A percentile compares a stretch with the other conserved stretches of the same genome.
Conservation (phyloP, 140 eudicot genomes). For the Ambrosia hybrid region DNA sequence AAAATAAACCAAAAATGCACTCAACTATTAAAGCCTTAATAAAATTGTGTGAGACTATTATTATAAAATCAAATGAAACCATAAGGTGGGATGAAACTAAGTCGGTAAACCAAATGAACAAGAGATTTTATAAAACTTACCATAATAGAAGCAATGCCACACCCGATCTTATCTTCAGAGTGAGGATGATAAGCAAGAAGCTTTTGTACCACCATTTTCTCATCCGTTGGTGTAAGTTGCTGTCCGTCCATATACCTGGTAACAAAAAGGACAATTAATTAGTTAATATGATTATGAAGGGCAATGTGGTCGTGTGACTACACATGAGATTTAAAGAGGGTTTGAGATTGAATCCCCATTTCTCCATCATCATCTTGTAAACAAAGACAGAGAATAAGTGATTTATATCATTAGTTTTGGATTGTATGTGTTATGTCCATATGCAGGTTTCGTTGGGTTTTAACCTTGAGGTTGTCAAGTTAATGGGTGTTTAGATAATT, state of each 20-base stretch:
- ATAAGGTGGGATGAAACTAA: not conserved
- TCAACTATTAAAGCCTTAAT: not conserved
- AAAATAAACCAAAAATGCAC: not conserved
- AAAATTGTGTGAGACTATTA: not conserved
- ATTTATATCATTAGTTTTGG: not conserved
- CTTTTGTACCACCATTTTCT: conserved; percentile 62
- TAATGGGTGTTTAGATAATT: not conserved
- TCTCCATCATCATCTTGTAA: too few relatives aligned
- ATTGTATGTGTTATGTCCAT: not conserved
- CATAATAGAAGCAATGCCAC: conserved; percentile 80
- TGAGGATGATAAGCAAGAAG: conserved; percentile 87
- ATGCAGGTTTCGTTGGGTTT: not conserved
- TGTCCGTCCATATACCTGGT: conserved; percentile 78
- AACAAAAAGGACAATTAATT: conserved; percentile 3
- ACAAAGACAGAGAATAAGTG: too few relatives aligned
- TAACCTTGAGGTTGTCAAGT: not conserved
- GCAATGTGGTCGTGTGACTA: too few relatives aligned
- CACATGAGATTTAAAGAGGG: too few relatives aligned
- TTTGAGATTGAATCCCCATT: too few relatives aligned
- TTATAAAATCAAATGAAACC: not conserved
- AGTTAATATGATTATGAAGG: not conserved
- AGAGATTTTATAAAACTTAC: conserved; percentile 40
- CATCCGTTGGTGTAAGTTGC: conserved; percentile 57
- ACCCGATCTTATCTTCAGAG: conserved; percentile 71
- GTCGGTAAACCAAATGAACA: not conserved